Evolutionary conservation across 805 yeast genomes (phyloP).

Genomic region (Hanseniaspora clermontiae): DNA sequence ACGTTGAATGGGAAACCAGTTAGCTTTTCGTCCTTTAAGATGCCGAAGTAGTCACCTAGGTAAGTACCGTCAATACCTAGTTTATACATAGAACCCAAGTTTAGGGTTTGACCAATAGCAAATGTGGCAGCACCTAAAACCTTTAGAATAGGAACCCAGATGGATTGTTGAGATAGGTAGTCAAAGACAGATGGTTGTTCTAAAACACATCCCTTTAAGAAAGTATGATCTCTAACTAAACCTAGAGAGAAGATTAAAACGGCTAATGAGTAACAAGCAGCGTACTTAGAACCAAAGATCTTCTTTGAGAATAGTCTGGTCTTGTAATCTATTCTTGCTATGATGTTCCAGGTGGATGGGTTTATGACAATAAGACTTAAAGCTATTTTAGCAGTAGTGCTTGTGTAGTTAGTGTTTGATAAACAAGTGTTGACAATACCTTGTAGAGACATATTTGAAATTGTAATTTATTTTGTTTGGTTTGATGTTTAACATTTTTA

Average conservation of each 20-base stretch:
- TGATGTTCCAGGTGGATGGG: conserved; percentile 91
- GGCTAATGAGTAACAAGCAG: conserved; percentile 81
- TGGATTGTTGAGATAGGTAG: conserved; percentile 31
- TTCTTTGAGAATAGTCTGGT: conserved; percentile 59
- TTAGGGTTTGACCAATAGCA: conserved; percentile 66
- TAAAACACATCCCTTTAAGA: conserved; percentile 53
- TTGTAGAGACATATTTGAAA: conserved; percentile 10
- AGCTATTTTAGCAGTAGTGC: conserved; percentile 31
- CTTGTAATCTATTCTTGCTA: conserved; percentile 75
- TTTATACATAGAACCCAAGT: conserved; percentile 74
- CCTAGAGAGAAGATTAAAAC: conserved; percentile 75
- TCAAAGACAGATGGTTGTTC: conserved; percentile 54
- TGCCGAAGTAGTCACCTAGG: conserved; percentile 93
- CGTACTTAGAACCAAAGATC: conserved; percentile 49
- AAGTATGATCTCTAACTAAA: conserved; percentile 61
- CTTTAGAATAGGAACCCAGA: conserved; percentile 24
- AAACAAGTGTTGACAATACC: conserved; percentile 10
- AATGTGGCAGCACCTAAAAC: conserved; percentile 46
- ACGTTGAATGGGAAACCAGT: conserved; percentile 88
- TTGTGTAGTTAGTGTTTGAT: conserved; percentile 18
- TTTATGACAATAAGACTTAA: conserved; percentile 69
- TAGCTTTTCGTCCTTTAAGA: conserved; percentile 80
- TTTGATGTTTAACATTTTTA: no score
- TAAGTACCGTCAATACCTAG: conserved; percentile 94
- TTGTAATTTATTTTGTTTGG: background rate